These are phyloP conservation scores for Rauvolfia tetraphylla DNA, from an alignment of 257 asterid genomes.

Conservation along the genomic window DNA sequence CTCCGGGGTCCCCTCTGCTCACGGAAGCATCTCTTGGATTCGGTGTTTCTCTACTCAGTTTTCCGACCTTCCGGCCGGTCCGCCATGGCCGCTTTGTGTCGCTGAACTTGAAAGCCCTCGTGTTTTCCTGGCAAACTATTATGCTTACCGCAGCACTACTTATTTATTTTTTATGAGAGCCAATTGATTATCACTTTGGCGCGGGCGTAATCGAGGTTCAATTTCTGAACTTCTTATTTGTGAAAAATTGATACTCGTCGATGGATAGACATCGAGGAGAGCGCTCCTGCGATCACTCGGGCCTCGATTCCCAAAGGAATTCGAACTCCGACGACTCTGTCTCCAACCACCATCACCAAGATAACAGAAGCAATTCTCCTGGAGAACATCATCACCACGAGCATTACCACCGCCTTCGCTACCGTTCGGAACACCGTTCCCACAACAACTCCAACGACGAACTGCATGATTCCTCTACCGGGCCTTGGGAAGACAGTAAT, in stretches of 20 bases:
- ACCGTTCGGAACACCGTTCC: slow-evolving; percentile 3
- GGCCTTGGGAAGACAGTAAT: slow-evolving; percentile 3
- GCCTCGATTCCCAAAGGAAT: slow-evolving; percentile 13
- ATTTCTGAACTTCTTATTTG: not conserved
- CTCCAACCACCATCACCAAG: slow-evolving; percentile 1
- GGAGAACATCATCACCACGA: slow-evolving; percentile 14
- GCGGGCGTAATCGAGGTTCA: not conserved
- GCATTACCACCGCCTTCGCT: slow-evolving; percentile 12
- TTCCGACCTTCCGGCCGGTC: not conserved
- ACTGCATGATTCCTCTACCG: slow-evolving; percentile 3
- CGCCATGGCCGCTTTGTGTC: not conserved
- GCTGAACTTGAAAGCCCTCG: too few species aligned
- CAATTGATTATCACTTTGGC: not conserved
- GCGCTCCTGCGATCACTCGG: slow-evolving; percentile 7
- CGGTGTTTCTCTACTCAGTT: not conserved
- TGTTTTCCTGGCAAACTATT: not conserved
- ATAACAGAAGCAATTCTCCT: slow-evolving; percentile 14
- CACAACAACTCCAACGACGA: slow-evolving; percentile 6
- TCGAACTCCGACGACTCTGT: slow-evolving; percentile 18
- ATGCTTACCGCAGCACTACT: too few species aligned
- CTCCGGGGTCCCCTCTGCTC: not conserved
- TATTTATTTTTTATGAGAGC: not conserved
- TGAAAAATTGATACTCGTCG: not conserved
- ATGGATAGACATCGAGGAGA: slow-evolving; percentile 20
- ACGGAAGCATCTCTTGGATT: not conserved